Evolutionary conservation across 768 basidiomycete species (phyloP).

Genomic region (Psilocybe cyanescens): DNA sequence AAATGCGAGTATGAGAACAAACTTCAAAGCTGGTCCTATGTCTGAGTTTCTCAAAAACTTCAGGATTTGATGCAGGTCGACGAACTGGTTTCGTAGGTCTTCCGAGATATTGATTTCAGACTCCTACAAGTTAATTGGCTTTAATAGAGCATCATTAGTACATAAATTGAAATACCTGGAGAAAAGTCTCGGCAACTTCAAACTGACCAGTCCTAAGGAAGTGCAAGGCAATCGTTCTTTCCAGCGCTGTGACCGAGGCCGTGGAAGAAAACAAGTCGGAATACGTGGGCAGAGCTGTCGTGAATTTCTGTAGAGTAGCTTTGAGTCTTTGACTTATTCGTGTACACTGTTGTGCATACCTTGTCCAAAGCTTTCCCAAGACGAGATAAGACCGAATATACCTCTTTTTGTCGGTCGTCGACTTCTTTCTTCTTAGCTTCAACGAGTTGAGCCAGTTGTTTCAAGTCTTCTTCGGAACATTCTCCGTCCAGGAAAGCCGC

Average conservation of each 20-base stretch:
- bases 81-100: conserved; percentile 47
- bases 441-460: conserved; percentile 56
- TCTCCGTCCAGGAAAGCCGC: conserved; percentile 51
- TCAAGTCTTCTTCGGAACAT: conserved; percentile 51
- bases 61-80: conserved; percentile 74
- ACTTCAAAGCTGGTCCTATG: conserved; percentile 81
- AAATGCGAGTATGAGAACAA: conserved; percentile 7
- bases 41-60: conserved; percentile 67
- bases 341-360: conserved; percentile 45
- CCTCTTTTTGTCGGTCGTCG: conserved; percentile 88
- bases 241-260: conserved; percentile 61
- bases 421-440: conserved; percentile 82
- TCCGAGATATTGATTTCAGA: conserved; percentile 55
- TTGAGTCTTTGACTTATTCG: neutral
- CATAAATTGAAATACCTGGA: conserved; percentile 52
- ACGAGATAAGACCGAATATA: conserved; percentile 75
- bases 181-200: conserved; percentile 73
- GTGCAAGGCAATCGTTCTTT: conserved; percentile 75
- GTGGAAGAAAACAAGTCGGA: conserved; percentile 67
- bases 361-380: conserved; percentile 92
- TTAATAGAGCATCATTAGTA: neutral
- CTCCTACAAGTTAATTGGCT: conserved; percentile 51
- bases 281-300: conserved; percentile 65
- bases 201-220: conserved; percentile 84
- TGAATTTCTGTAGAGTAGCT: conserved; percentile 51